These are phyloP conservation scores for Alternaria hordeiaustralica DNA, from an alignment of 2,329 filamentous ascomycete genomes.

Conservation along the genomic window DNA sequence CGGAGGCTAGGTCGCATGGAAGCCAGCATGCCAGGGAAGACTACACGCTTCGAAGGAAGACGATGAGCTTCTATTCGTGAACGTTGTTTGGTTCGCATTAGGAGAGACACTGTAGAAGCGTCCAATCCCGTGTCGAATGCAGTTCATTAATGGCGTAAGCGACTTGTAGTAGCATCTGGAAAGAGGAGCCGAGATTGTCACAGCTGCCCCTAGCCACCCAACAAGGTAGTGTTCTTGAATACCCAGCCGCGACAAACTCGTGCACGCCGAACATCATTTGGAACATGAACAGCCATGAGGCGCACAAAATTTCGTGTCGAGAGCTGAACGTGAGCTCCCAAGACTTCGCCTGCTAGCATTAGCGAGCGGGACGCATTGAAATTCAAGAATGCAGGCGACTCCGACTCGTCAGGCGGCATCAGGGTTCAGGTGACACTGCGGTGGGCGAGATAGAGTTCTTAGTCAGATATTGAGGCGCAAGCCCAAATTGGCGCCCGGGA, in stretches of 20 bases:
- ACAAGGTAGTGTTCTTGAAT: not conserved
- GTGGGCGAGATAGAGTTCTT: slow-evolving; percentile 32
- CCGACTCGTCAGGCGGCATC: slow-evolving; percentile 11
- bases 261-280: not conserved
- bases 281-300: not conserved
- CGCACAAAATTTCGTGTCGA: not conserved
- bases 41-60: not conserved
- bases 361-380: not conserved
- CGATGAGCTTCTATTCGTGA: not conserved
- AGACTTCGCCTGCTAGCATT: not conserved
- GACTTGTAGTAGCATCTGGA: not conserved
- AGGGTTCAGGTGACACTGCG: slow-evolving; percentile 25
- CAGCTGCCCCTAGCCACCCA: not conserved
- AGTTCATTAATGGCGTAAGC: not conserved
- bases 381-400: not conserved
- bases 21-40: not conserved
- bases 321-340: slow-evolving; percentile 4
- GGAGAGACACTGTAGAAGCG: not conserved
- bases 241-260: not conserved
- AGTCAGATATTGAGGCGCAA: slow-evolving; percentile 36
- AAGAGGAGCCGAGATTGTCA: not conserved
- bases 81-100: slow-evolving; percentile 1
- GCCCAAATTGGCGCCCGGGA: slow-evolving; percentile 8
- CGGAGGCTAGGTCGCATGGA: not conserved
- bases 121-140: not conserved